Conservation (phyloP, 257 asterid species). For the Fraxinus quadrangulata region DNA sequence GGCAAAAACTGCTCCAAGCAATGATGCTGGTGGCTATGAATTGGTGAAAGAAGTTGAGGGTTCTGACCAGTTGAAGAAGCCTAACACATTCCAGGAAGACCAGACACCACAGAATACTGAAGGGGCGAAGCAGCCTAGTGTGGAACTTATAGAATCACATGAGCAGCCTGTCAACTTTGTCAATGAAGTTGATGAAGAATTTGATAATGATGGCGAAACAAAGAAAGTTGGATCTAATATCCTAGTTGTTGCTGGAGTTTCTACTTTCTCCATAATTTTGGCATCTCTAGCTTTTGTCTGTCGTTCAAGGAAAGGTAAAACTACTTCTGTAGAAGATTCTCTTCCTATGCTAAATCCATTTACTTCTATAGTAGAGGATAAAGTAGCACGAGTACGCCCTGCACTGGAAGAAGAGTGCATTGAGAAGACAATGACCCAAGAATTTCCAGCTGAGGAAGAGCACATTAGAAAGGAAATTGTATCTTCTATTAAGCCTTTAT, state of each 20-base stretch:
- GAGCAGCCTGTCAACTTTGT: constrained; percentile 17
- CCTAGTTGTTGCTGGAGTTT: constrained; percentile 28
- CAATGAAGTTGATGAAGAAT: constrained; percentile 24
- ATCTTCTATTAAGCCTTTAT: constrained; percentile 31
- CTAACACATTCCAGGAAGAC: too few species aligned
- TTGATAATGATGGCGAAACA: constrained; percentile 19
- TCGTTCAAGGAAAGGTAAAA: constrained; percentile 29
- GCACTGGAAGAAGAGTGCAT: constrained; percentile 11
- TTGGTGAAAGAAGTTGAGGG: constrained; percentile 18
- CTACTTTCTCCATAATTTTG: constrained; percentile 22
- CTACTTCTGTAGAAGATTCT: constrained; percentile 22
- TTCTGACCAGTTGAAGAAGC: constrained; percentile 9
- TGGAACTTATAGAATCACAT: constrained; percentile 21
- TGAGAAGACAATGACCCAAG: constrained; percentile 19
- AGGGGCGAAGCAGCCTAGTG: constrained; percentile 10
- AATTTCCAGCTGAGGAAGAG: constrained; percentile 18
- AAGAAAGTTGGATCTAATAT: constrained; percentile 26
- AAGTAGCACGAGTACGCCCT: not conserved
- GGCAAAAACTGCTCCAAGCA: constrained; percentile 20
- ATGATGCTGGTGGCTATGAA: constrained; percentile 24
- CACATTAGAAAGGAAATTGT: constrained; percentile 24
- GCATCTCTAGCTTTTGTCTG: constrained; percentile 38
- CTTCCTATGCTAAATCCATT: constrained; percentile 23
- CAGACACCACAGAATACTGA: constrained; percentile 5
- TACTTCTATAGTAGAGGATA: constrained; percentile 20